Percentiles rank a stretch among this genome's conserved stretches.
These are phyloP conservation scores for Articulospora tetracladia DNA, from an alignment of 495 filamentous ascomycete genomes.

Conservation along the genomic window DNA sequence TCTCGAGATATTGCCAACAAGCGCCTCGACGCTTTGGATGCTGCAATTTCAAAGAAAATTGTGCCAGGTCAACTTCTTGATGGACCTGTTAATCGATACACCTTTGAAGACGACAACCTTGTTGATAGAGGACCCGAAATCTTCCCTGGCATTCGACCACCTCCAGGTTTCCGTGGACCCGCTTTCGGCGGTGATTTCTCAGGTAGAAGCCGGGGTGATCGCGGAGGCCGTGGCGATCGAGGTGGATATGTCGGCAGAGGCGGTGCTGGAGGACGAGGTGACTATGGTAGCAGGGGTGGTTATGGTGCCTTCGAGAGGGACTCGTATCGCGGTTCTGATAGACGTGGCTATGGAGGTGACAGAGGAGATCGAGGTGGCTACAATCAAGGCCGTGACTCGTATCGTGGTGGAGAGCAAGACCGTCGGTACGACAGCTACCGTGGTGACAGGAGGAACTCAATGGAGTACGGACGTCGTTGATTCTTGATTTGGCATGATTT, in stretches of 20 bases:
- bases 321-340: background rate
- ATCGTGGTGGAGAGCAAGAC: background rate
- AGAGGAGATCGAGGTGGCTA: slow-evolving; percentile 5
- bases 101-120: slow-evolving; percentile 70
- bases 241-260: slow-evolving; percentile 15
- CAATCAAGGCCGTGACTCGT: slow-evolving; percentile 1
- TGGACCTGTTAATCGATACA: slow-evolving; percentile 68
- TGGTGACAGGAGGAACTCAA: slow-evolving; percentile 5
- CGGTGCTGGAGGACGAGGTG: slow-evolving; percentile 11
- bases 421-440: slow-evolving; percentile 11
- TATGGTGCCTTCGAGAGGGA: background rate
- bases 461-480: slow-evolving; percentile 15
- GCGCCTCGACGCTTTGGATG: slow-evolving; percentile 63
- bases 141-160: slow-evolving; percentile 50
- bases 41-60: slow-evolving; percentile 40
- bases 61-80: slow-evolving; percentile 42
- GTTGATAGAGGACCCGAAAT: slow-evolving; percentile 77
- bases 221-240: slow-evolving; percentile 19
- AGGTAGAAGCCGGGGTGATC: background rate
- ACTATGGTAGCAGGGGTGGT: background rate
- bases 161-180: slow-evolving; percentile 21
- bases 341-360: slow-evolving; percentile 5
- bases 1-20: slow-evolving; percentile 48
- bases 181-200: slow-evolving; percentile 2
- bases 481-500: background rate